Evolutionary conservation across 148 eudicot genomes (phyloP), one percentile per base, ranked within the genome.

Genomic region (Amaranthus cruentus): DNA sequence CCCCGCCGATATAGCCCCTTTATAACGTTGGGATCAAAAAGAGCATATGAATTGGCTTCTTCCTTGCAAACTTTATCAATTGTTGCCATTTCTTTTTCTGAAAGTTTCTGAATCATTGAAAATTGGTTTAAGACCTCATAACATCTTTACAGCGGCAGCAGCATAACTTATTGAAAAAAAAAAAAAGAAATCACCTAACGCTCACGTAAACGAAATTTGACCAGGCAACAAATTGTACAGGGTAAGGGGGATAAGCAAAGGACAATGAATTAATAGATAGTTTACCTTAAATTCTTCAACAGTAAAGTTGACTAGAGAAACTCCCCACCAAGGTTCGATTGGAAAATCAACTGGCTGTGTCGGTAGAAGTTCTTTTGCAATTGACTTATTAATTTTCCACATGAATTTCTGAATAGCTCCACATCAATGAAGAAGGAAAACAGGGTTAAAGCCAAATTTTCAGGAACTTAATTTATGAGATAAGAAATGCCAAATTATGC

Each of bases 301-400:
- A 69, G 98, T 91, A 73, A 95, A 95, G 81, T 95, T 95, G 78
- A 95, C 98, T 46, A 95, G 89, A 82, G 93, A 91, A 77, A 95
- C 97, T 81, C 91, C 97, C 98, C 98, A 95, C 98, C 98, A 95
- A 69, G 97, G 97, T 76, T 95, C 98, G 65, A 91, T 87, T 43
- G 78, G 81, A 78, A 95, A 87, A 75, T 91, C 91, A 80, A 87
- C 98, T 47, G 98, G 96, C 67, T 89, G 90, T 69, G 85, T 80
- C 11, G 98, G 98, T 85, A 95, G 79, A 77, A 87, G 87, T 82
- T 95, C 98, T 83, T 90, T 95, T 44, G 93, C 98, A 70, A 95
- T 95, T 74, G 98, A 89, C 87, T 95, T 95, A 84, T 91, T 95
- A 66, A 95, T 86, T 85, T 95, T 95, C 98, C 98, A 95, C 96